Evolutionary conservation across 768 basidiomycete genomes (phyloP), one percentile per base, ranked within the genome.

Genomic region (Mycena alexandri): DNA sequence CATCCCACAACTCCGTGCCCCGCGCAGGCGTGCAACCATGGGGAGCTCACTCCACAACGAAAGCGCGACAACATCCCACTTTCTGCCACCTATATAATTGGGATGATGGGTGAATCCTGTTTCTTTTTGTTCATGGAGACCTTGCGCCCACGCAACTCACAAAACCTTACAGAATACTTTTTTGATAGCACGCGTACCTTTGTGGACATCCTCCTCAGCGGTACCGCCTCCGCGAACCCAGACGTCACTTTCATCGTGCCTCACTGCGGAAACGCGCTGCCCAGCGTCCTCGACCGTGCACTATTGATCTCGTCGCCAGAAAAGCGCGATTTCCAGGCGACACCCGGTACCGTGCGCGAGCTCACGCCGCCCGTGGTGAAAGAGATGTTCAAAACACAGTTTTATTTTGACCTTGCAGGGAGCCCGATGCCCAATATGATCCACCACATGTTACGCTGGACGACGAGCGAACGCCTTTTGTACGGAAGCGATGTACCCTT

Each of bases 111-210:
- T 6, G 29, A 29, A 6, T 29, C 29, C 29, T 29, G 29, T 29
- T 29, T 29, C 6, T 3, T 29, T 29, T 29, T 29, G 29, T 29
- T 29, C 29, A n/a, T n/a, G n/a, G n/a, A n/a, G n/a, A n/a, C n/a
- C 29, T 29, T 29, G 29, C 29, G 6, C 29, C 3, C 29, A 3
- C 29, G 29, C 29, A 29, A 29, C 29, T 29, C 6, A 29, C 29
- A 6, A 29, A 6, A 29, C 6, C 6, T 29, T 29, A 29, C 29
- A 29, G 65, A 66, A 13, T 66, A n/a, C 51, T 48, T 60, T 33
- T 66, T 66, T 58, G 65, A 66, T 17, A 66, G 65, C 44, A 66
- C 65, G 10, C 65, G 58, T 38, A 60, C 65, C 42, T 66, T 66
- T 13, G 51, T 55, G 22, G 65, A 66, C 52, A 50, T 66, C 42